Evolutionary conservation across 163 green algal genomes (phyloP), one percentile per base, ranked within the genome.

Genomic region (Scenedesmus sp.): DNA sequence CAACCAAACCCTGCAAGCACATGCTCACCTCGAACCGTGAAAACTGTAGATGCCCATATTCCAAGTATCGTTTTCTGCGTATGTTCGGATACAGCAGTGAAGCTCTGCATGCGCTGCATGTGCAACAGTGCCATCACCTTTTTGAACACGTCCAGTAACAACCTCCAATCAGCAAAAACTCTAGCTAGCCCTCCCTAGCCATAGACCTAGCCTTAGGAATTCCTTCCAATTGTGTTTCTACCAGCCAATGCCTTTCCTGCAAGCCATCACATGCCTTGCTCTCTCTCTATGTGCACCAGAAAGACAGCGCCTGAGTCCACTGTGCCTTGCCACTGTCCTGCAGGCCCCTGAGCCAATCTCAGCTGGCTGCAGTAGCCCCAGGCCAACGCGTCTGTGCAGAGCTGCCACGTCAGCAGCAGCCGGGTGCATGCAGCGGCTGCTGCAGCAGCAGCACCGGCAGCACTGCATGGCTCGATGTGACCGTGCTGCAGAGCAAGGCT

Each of bases 381-480:
- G 34, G 60, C 0, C 26, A 82, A 62, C 60, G 74, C 59, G 18
- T 82, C 18, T 89, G 60, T 81, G 62, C 74, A 66, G 60, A 15
- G 62, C 46, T 82, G 3, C 70, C 77, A 84, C 77, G 59, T 9
- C 86, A 84, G 67, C 67, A 90, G 15, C 86, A 84, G 67, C 67
- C 60, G 34, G 67, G 20, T 20, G 18, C 60, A 16, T 73, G 18
- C 66, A 84, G 86, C 46, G 76, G 66, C n/a, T 59, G 64, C 34
- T 82, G 85, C 85, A 66, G 34, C 62, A 81, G 62, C 85, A 62
- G 55, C 82, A 87, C 46, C 52, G 70, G 10, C 46, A 23, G 70
- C 23, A 79, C 70, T 15, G 70, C 23, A 13, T 79, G 70, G 70
- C 4, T 79, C 23, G 70, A 79, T 79, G 70, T 79, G 70, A 79